These are phyloP conservation scores for Rhodamnia argentea DNA, from an alignment of 345 rosid species.

Conservation along the genomic window DNA sequence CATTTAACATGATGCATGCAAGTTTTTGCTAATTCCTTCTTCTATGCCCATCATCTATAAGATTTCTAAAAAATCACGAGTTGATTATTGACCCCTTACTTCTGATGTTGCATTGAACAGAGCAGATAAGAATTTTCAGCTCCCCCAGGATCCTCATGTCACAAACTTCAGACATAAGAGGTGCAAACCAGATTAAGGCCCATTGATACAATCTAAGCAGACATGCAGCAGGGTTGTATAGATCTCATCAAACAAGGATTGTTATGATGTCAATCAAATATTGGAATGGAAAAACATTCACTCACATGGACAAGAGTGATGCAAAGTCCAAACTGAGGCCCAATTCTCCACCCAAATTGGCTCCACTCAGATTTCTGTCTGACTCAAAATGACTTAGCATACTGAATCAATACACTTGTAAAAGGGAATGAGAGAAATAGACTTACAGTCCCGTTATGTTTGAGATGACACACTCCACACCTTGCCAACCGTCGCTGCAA, in stretches of 20 bases:
- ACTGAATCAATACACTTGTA: background rate
- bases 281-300: background rate
- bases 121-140: background rate
- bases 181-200: background rate
- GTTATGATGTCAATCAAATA: background rate
- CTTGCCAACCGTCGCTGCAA: constrained; percentile 80
- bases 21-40: background rate
- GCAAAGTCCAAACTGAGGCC: constrained; percentile 37
- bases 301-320: constrained; percentile 72
- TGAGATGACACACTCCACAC: constrained; percentile 65
- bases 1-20: background rate
- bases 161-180: background rate
- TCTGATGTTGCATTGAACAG: background rate
- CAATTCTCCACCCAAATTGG: constrained; percentile 62
- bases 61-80: background rate
- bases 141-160: background rate
- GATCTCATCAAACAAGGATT: background rate
- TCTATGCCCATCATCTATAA: background rate
- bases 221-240: background rate
- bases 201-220: background rate
- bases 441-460: constrained; percentile 76
- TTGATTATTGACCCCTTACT: background rate
- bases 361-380: constrained; percentile 51
- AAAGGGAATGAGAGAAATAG: constrained; percentile 1
- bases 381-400: background rate